Percentiles rank a stretch among this genome's conserved stretches.
phyloP scores from a whole-genome alignment of 1,284 basidiomycete species.

The Boletus smithii region DNA sequence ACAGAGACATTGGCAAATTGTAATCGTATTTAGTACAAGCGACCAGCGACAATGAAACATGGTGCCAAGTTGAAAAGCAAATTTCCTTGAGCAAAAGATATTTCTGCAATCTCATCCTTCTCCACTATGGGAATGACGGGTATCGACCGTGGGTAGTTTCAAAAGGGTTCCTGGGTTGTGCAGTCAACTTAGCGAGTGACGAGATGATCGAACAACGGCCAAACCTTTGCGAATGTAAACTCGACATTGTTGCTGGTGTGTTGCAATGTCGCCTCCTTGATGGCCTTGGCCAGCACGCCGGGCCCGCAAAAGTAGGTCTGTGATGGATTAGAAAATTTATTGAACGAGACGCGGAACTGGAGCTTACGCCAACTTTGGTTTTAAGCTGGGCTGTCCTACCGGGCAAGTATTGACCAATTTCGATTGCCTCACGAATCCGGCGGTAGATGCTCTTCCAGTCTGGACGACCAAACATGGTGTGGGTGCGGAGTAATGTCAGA shows the following conservation, averaged over 20 bases:
- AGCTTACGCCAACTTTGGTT: conserved; percentile 75
- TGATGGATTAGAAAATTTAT: conserved; percentile 8
- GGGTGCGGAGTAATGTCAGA: conserved; percentile 77
- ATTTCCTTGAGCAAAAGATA: not conserved
- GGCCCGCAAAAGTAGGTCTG: conserved; percentile 87
- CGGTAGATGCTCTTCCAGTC: conserved; percentile 80
- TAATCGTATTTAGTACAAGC: not conserved
- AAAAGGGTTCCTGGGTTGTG: conserved; percentile 59
- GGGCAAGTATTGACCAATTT: conserved; percentile 74
- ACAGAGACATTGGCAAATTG: not conserved
- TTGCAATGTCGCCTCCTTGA: conserved; percentile 65
- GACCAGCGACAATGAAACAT: not conserved
- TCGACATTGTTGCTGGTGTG: conserved; percentile 55
- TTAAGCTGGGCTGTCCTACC: conserved; percentile 73
- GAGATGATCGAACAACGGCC: not conserved
- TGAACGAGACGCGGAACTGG: not conserved
- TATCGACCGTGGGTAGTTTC: conserved; percentile 16
- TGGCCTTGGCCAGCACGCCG: conserved; percentile 63
- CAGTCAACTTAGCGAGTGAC: conserved; percentile 4
- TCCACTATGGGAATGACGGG: not conserved
- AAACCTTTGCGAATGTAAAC: conserved; percentile 79
- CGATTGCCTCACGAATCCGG: conserved; percentile 69
- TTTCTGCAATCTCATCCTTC: not conserved
- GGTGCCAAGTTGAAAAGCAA: not conserved
- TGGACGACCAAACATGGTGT: conserved; percentile 86